Evolutionary conservation across 352 stramenopile species (phyloP).

Genomic region (Phytophthora palmivora): DNA sequence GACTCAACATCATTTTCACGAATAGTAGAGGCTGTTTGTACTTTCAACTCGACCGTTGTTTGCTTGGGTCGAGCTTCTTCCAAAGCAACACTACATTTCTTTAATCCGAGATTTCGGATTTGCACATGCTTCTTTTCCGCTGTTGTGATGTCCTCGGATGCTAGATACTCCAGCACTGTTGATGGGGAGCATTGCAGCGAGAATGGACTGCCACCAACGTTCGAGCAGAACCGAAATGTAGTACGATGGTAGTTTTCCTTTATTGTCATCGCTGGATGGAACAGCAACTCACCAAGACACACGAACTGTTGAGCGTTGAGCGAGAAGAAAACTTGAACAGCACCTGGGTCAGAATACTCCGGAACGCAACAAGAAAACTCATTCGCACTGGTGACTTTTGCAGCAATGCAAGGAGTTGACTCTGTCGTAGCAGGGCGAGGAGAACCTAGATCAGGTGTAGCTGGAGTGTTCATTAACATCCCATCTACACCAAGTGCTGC

Average conservation of each 20-base stretch:
- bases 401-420: constrained; percentile 54
- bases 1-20: constrained; percentile 26
- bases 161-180: constrained; percentile 55
- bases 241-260: constrained; percentile 45
- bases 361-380: constrained; percentile 65
- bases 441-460: constrained; percentile 2
- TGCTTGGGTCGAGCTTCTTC: constrained; percentile 1
- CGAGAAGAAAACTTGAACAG: constrained; percentile 65
- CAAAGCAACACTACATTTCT: constrained; percentile 26
- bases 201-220: constrained; percentile 65
- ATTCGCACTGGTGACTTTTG: constrained; percentile 49
- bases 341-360: constrained; percentile 51
- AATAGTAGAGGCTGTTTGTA: constrained; percentile 8
- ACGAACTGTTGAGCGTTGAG: constrained; percentile 82
- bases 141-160: constrained; percentile 51
- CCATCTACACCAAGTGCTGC: constrained; percentile 5
- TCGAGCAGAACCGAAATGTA: constrained; percentile 66
- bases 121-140: constrained; percentile 37
- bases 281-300: constrained; percentile 57
- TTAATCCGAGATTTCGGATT: constrained; percentile 34
- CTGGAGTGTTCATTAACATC: constrained; percentile 1
- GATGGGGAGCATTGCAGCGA: constrained; percentile 60
- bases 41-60: neutral
- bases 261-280: constrained; percentile 63
- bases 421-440: constrained; percentile 4